phyloP scores from a whole-genome alignment of 2,329 filamentous ascomycete genomes.

The Biscogniauxia mediterranea region DNA sequence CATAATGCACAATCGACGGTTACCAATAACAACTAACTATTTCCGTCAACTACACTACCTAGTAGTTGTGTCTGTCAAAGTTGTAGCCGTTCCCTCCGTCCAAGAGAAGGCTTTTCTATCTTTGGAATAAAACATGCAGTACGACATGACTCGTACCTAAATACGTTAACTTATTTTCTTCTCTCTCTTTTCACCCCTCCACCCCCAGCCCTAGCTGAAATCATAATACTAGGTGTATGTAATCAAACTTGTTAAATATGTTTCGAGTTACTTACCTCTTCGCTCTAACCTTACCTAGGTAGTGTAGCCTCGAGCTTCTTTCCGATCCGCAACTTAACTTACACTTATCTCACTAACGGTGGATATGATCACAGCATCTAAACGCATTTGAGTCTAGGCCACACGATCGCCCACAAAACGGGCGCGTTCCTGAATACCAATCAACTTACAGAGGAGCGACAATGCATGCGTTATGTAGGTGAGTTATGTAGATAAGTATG shows the following conservation, averaged over 20 bases:
- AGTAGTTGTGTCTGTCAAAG: neutral
- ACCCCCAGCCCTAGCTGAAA: too few species aligned
- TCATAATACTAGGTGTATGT: too few species aligned
- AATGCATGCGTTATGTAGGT: neutral
- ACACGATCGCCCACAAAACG: neutral
- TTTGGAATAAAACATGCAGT: neutral
- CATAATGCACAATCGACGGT: neutral
- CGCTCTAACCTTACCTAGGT: too few species aligned
- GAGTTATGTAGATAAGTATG: neutral
- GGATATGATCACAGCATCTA: neutral
- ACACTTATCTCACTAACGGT: neutral
- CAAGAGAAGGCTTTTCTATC: neutral
- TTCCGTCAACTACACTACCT: too few species aligned
- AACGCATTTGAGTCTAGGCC: neutral
- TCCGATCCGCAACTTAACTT: neutral
- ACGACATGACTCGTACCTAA: neutral
- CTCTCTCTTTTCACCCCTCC: too few species aligned
- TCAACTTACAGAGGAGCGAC: neutral
- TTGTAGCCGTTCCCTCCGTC: neutral
- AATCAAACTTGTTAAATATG: neutral
- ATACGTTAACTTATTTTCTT: neutral
- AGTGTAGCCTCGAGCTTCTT: neutral
- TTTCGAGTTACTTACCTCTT: neutral
- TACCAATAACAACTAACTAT: neutral
- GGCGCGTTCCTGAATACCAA: neutral